Percentiles rank a stretch among this genome's conserved stretches.
phyloP scores from a whole-genome alignment of 371 early-diverging fungal genomes.

The Fennellomyces sp. region DNA sequence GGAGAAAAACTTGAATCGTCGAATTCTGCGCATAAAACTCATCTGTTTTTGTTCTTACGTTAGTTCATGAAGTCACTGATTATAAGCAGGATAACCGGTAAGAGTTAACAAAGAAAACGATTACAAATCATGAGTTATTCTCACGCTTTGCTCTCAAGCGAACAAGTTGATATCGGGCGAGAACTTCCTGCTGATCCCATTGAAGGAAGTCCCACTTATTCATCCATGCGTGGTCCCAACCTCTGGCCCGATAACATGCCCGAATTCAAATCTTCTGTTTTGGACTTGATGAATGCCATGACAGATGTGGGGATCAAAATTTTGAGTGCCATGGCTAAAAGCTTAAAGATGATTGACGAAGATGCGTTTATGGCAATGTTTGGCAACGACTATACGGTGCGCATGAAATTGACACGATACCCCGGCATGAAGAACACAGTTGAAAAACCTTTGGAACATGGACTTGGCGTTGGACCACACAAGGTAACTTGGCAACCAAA shows the following conservation, averaged over 20 bases:
- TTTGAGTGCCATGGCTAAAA: slow-evolving; percentile 50
- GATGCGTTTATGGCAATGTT: slow-evolving; percentile 46
- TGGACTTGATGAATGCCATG: slow-evolving; percentile 45
- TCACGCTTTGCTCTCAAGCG: slow-evolving; percentile 21
- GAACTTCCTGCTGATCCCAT: slow-evolving; percentile 38
- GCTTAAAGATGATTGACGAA: slow-evolving; percentile 40
- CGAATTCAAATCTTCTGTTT: slow-evolving; percentile 39
- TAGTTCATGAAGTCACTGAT: slow-evolving; percentile 46
- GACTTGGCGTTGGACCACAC: slow-evolving; percentile 60
- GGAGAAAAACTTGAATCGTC: neutral
- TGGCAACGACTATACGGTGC: slow-evolving; percentile 45
- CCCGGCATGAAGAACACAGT: slow-evolving; percentile 24
- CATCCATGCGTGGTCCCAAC: slow-evolving; percentile 56
- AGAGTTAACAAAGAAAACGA: too few relatives aligned
- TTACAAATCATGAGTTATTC: neutral
- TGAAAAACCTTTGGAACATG: slow-evolving; percentile 37
- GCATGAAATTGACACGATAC: slow-evolving; percentile 49
- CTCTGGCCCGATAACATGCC: slow-evolving; percentile 56
- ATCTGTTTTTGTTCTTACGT: too few relatives aligned
- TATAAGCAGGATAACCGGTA: slow-evolving; percentile 51
- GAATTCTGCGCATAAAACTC: too few relatives aligned
- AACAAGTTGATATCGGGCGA: slow-evolving; percentile 63
- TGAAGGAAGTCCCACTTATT: slow-evolving; percentile 36
- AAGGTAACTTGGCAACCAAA: slow-evolving; percentile 38
- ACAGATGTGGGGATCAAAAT: slow-evolving; percentile 44